Base-by-base conservation (phyloP, 805 yeast genomes). In the Saitoella complicata region DNA sequence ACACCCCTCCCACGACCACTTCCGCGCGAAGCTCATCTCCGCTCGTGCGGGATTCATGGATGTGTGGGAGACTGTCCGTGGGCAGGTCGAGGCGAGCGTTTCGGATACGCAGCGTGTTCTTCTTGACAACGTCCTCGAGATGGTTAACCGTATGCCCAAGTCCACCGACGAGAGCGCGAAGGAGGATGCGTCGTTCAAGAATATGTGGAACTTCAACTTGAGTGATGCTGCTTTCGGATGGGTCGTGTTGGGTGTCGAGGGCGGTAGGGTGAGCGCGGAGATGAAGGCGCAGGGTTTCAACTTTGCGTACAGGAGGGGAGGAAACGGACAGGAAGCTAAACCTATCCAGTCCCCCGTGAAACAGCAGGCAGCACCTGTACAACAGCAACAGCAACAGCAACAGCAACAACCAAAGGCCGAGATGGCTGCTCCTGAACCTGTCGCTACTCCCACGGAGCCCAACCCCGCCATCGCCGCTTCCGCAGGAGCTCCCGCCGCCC, bases 191-290 rank as follows among this genome's bases (percentile, higher is more conserved):
- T 75, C 85, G 1, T 80, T 76, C 59, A 78, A 76, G 55, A 76
- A 77, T 53, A 67, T 78, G 46, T 81, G 93, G 93, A 84, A 81
- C 58, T 77, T 76, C 58, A 79, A 79, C 53, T 62, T 81, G 39
- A 73, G 85, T 53, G 88, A 80, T 55, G 68, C 68, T 31, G 59
- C 65, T 29, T 62, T 66, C 51, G 85, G 80, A 5, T 58, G 62
- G 42, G 62, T 76, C 44, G 59, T 64, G 41, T 61, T 73, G 46
- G 64, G 63, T 44, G 62, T 66, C 47, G 62, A 55, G 9, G 63
- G 67, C 43, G 75, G 80, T 2, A 59, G 65, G 42, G 63, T 80
- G 45, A 65, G 67, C 38, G 67, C 76, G 57, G 75, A 74, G 44
- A 66, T 75, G 38, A 57, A 58, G 31, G 67, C 83, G 5, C 65